Evolutionary conservation across 2,329 filamentous ascomycete genomes (phyloP), one percentile per base, ranked within the genome.

Genomic region (Trichoderma sp.): DNA sequence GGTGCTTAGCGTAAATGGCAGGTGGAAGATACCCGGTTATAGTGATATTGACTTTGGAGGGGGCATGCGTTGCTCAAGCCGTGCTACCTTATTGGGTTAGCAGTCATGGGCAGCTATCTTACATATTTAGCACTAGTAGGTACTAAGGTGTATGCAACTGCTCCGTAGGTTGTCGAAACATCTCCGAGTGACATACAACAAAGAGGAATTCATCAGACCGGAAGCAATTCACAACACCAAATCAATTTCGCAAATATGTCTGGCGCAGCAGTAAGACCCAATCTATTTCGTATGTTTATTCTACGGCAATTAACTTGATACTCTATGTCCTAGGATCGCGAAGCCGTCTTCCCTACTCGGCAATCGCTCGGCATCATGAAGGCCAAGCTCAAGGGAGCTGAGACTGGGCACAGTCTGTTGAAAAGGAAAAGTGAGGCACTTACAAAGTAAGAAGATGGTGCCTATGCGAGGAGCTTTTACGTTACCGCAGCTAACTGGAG

Each of bases 361-460:
- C 95, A 99, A 85, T 97, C 93, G 79, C 85, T 99, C 82, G 94
- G 93, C 72, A 82, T 96, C 78, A 99, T 99, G 94, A 98, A 98
- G 83, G 89, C 90, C 72, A 99, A 99, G 86, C 89, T 99, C 77
- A 98, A 98, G 85, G 94, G 92, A 70, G 92, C 92, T 67, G 91
- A 94, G 80, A 93, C 89, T 54, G 95, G 95, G 58, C 94, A 99
- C 83, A 97, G 92, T 80, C 84, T 99, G 78, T 84, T 99, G 71
- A 99, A 99, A 85, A 87, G 95, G 77, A 99, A 99, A 86, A 97
- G 94, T 80, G 95, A 99, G 82, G 95, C 95, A 74, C 84, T 99
- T 71, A 99, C 95, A 72, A 99, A 99, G 93, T 96, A 86, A 66
- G 86, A 79, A 22, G 12, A 7, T 4, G 32, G 53, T 9, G 34